Conservation (phyloP, 257 asterid genomes). For the Solanum chilense region DNA sequence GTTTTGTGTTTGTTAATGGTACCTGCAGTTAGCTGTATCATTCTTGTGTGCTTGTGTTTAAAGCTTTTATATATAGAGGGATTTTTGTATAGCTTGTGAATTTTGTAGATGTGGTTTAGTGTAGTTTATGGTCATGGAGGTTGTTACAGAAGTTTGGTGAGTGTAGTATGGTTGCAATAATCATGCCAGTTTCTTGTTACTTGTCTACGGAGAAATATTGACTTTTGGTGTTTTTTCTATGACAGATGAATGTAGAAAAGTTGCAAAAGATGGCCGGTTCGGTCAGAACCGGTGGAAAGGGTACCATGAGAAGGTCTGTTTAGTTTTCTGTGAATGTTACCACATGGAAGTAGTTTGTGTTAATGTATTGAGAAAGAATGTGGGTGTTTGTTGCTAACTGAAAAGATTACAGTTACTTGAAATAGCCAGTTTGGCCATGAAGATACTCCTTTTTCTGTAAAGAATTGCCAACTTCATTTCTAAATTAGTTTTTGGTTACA, state of each 20-base stretch:
- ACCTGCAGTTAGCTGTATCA: neutral
- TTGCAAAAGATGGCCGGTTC: constrained; percentile 73
- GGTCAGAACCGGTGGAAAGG: constrained; percentile 75
- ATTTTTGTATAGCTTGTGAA: neutral
- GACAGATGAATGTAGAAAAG: constrained; percentile 74
- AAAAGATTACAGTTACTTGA: neutral
- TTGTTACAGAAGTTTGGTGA: neutral
- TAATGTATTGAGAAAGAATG: neutral
- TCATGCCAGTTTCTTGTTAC: neutral
- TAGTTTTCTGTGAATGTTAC: neutral
- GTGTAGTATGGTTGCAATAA: neutral
- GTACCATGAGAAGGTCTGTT: constrained; percentile 59
- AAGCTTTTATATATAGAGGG: neutral
- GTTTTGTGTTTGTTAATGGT: neutral
- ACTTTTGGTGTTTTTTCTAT: neutral
- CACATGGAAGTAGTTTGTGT: neutral
- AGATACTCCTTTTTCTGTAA: neutral
- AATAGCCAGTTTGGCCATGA: neutral
- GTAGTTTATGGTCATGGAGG: neutral
- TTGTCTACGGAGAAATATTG: neutral
- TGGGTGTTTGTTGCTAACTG: neutral
- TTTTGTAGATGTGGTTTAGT: neutral
- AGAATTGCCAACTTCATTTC: neutral
- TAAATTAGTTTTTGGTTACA: neutral
- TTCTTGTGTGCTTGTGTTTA: neutral